Evolutionary conservation across 208 protist species (phyloP), one percentile per base, ranked within the genome.

Genomic region (Endotrypanum monterogeii): DNA sequence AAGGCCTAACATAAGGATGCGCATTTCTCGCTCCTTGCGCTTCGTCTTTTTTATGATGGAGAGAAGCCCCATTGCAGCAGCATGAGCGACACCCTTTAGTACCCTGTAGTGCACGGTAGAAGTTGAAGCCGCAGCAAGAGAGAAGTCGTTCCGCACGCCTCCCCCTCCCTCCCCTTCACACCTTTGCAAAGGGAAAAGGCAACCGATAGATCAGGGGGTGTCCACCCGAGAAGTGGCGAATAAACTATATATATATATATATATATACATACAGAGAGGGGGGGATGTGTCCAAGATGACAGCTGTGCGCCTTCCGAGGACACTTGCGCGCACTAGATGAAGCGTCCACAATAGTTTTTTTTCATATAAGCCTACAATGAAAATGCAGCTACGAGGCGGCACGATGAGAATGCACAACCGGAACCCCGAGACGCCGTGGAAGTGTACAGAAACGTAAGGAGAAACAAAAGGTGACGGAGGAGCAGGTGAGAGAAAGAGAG

Each of bases 11-110:
- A 99, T 98, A 1, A 99, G 84, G 25, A 99, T 90, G 55, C 99
- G 94, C 92, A 99, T 99, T 83, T 99, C 98, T 16, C 96, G 96
- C 92, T 99, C 99, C 83, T 99, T 99, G 50, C 95, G 83, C 84
- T 99, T 99, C 8, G 99, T 91, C 81, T 99, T 99, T 73, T 98
- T 97, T 54, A 99, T 91, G 67, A 99, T 99, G 20, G 97, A 98
- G 20, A 99, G 83, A 39, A 99, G 83, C 2, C 98, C 99, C 99
- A 99, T 99, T 20, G 23, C 51, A n/a, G 28, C 35, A 51, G 55
- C 62, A 30, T 5, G 20, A n/a, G 44, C 28, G 23, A 65, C 44
- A 23, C 60, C 35, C 37, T 30, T 11, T 14, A 35, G 57, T 62
- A 23, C 37, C 46, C n/a, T 3, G 14, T 30, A 39, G 25, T 44